Percentiles rank a stretch among this genome's conserved stretches.
phyloP scores from a whole-genome alignment of 495 filamentous ascomycete species.

The Jackrogersella minutella region DNA sequence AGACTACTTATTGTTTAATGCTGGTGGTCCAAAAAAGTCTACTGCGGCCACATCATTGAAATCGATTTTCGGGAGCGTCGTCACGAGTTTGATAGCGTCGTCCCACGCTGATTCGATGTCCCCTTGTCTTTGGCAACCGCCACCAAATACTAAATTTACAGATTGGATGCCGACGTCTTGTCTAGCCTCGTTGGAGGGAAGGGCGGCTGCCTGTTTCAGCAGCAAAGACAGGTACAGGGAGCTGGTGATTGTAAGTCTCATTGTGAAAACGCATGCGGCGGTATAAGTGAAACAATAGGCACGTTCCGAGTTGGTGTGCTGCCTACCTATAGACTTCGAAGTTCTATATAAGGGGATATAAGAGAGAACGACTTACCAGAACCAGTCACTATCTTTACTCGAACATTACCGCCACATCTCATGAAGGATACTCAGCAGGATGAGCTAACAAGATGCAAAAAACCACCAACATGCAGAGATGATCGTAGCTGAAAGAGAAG shows the following conservation, averaged over 20 bases:
- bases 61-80: not conserved
- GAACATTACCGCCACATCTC: not conserved
- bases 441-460: too few species aligned
- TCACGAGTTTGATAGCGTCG: slow-evolving; percentile 4
- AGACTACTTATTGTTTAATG: slow-evolving; percentile 3
- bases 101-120: slow-evolving; percentile 2
- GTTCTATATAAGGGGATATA: slow-evolving; percentile 1
- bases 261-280: slow-evolving; percentile 2
- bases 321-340: not conserved
- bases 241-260: slow-evolving; percentile 5
- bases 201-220: not conserved
- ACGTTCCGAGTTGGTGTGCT: not conserved
- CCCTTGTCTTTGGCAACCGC: not conserved
- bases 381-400: not conserved
- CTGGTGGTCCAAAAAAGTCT: slow-evolving; percentile 1
- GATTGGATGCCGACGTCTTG: slow-evolving; percentile 2
- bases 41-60: slow-evolving; percentile 2
- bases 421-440: not conserved
- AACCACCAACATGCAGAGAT: not conserved
- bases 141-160: not conserved
- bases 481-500: not conserved
- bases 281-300: not conserved
- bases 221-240: not conserved
- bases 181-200: slow-evolving; percentile 2
- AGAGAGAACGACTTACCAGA: not conserved